Conservation (phyloP, 2,329 filamentous ascomycete genomes). For the Xylaria sp. region DNA sequence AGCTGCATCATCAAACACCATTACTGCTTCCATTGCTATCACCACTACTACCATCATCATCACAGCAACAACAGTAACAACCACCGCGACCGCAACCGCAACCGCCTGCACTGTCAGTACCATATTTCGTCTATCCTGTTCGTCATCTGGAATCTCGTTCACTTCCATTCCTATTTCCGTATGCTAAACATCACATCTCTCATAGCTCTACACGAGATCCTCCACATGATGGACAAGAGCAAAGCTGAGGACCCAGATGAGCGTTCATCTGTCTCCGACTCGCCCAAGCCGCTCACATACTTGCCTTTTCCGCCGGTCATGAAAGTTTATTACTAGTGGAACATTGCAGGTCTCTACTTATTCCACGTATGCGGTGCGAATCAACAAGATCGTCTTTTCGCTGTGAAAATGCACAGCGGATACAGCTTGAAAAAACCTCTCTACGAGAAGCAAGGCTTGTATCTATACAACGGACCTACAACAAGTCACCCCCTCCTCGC, state of each 20-base stretch:
- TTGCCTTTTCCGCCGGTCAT: slow-evolving; percentile 42
- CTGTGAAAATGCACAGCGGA: slow-evolving; percentile 39
- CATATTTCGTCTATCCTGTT: neutral
- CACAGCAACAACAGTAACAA: neutral
- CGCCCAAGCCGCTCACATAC: slow-evolving; percentile 12
- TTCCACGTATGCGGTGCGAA: slow-evolving; percentile 20
- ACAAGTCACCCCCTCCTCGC: slow-evolving; percentile 38
- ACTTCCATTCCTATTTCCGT: too few species aligned
- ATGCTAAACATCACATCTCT: neutral
- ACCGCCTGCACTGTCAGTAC: neutral
- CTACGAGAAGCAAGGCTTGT: slow-evolving; percentile 32
- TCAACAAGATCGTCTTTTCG: slow-evolving; percentile 34
- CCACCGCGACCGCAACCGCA: neutral
- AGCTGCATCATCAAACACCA: too few species aligned
- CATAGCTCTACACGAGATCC: neutral
- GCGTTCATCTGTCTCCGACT: neutral
- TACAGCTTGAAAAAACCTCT: slow-evolving; percentile 31
- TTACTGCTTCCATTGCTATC: neutral
- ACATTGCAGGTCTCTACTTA: slow-evolving; percentile 25
- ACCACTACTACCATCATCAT: neutral
- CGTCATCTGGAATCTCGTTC: neutral
- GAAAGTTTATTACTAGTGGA: slow-evolving; percentile 38
- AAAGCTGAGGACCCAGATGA: neutral
- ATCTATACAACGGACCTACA: slow-evolving; percentile 38
- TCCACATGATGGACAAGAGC: neutral